Evolutionary conservation across 2,329 filamentous ascomycete genomes (phyloP).

Genomic region (Ustilaginoidea virens): DNA sequence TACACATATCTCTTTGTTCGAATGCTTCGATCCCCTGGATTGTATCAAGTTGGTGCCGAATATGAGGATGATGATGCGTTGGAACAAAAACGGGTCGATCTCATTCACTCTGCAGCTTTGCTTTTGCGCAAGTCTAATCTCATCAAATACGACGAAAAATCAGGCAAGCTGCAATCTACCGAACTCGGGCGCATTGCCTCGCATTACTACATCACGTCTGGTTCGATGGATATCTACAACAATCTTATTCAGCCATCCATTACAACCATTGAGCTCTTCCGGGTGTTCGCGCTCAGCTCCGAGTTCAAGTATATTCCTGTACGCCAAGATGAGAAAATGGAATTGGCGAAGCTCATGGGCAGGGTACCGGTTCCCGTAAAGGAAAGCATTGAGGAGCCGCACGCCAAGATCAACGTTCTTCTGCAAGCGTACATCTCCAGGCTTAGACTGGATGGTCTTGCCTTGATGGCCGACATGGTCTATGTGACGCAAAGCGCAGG

Average conservation of each 20-base stretch:
- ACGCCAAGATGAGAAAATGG: slow-evolving; percentile 91
- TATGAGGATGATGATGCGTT: slow-evolving; percentile 85
- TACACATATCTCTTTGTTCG: slow-evolving; percentile 97
- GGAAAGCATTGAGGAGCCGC: slow-evolving; percentile 90
- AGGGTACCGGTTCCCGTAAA: slow-evolving; percentile 93
- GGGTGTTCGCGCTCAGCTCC: slow-evolving; percentile 86
- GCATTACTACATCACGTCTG: slow-evolving; percentile 95
- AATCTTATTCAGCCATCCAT: slow-evolving; percentile 87
- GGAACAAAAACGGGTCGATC: slow-evolving; percentile 93
- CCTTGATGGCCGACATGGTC: slow-evolving; percentile 95
- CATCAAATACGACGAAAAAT: slow-evolving; percentile 90
- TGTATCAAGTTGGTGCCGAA: slow-evolving; percentile 92
- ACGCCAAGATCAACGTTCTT: slow-evolving; percentile 95
- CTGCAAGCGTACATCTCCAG: slow-evolving; percentile 93
- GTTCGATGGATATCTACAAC: slow-evolving; percentile 95
- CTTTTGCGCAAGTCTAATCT: slow-evolving; percentile 78
- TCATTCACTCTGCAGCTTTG: slow-evolving; percentile 83
- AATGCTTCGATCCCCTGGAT: slow-evolving; percentile 86
- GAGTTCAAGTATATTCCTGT: slow-evolving; percentile 99
- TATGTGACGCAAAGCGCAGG: slow-evolving; percentile 97
- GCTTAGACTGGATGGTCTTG: slow-evolving; percentile 82
- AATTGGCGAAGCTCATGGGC: slow-evolving; percentile 79
- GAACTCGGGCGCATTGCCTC: slow-evolving; percentile 92
- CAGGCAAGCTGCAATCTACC: slow-evolving; percentile 74
- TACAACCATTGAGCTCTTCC: slow-evolving; percentile 88